These are phyloP conservation scores for Anthoceros angustus DNA, from an alignment of 225 moss, liverwort and hornwort genomes.

Conservation along the genomic window DNA sequence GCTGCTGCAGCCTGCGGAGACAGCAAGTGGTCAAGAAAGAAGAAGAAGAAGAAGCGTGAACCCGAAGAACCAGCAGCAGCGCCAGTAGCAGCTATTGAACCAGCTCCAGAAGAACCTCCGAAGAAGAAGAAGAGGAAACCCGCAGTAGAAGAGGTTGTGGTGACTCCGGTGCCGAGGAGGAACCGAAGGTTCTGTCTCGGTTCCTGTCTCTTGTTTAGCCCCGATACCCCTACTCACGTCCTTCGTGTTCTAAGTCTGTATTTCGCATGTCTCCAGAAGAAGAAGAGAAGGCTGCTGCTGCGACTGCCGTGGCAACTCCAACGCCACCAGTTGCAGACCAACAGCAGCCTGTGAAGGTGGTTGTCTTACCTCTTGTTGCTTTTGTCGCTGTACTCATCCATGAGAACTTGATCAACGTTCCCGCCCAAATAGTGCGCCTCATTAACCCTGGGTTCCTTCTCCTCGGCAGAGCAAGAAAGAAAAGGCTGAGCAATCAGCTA, in stretches of 20 bases:
- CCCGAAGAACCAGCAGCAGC: constrained; percentile 2
- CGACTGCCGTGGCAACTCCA: too few relatives aligned
- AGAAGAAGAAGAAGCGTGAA: constrained; percentile 4
- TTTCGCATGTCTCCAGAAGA: too few relatives aligned
- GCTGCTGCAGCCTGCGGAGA: constrained; percentile 8
- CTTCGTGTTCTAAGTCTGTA: too few relatives aligned
- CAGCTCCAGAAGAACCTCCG: not conserved
- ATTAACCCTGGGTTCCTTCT: constrained; percentile 18
- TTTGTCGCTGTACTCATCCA: too few relatives aligned
- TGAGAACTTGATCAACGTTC: constrained; percentile 10
- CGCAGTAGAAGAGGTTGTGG: constrained; percentile 13
- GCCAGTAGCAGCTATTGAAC: constrained; percentile 17
- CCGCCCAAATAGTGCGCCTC: constrained; percentile 21
- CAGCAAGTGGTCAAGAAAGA: not conserved
- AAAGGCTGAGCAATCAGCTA: constrained; percentile 19
- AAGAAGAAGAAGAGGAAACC: constrained; percentile 14
- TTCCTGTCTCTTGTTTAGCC: too few relatives aligned
- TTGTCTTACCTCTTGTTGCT: too few relatives aligned
- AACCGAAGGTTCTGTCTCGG: too few relatives aligned
- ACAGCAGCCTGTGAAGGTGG: too few relatives aligned
- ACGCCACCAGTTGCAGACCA: too few relatives aligned
- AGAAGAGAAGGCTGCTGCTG: too few relatives aligned
- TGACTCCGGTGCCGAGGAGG: not conserved
- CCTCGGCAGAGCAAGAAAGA: constrained; percentile 22
- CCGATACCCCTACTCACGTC: too few relatives aligned